These are phyloP conservation scores for Tricholoma flavovirens DNA, from an alignment of 768 basidiomycete species.

Conservation along the genomic window DNA sequence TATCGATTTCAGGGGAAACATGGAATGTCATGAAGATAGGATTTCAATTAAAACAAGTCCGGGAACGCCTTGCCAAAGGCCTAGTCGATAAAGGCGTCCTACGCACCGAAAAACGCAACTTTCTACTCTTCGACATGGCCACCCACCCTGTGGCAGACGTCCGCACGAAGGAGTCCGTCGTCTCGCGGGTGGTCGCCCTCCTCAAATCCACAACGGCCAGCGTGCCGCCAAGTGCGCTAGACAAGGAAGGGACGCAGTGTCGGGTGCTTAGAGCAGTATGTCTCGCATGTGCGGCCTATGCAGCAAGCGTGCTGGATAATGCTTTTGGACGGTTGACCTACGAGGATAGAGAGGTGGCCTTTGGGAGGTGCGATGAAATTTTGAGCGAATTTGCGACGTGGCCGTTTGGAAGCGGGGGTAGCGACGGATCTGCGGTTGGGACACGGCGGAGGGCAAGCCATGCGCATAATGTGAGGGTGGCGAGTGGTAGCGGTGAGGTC, in stretches of 20 bases:
- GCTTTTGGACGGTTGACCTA: conserved; percentile 85
- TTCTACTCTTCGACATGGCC: conserved; percentile 99
- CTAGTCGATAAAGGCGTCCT: conserved; percentile 98
- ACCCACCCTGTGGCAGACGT: conserved; percentile 96
- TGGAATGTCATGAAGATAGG: conserved; percentile 99
- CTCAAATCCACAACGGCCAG: conserved; percentile 80
- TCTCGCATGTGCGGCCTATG: conserved; percentile 87
- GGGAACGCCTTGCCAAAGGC: conserved; percentile 94
- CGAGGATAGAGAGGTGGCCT: conserved; percentile 91
- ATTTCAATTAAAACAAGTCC: conserved; percentile 97
- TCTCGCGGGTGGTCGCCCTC: conserved; percentile 68
- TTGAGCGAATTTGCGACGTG: conserved; percentile 86
- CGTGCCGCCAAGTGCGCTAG: conserved; percentile 69
- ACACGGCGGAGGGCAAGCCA: conserved; percentile 7
- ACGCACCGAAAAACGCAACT: conserved; percentile 98
- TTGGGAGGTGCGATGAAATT: conserved; percentile 90
- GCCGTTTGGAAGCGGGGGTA: conserved; percentile 60
- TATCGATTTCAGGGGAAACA: conserved; percentile 70
- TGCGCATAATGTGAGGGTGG: conserved; percentile 34
- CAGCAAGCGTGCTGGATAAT: conserved; percentile 93
- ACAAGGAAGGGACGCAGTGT: conserved; percentile 75
- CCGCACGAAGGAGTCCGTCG: conserved; percentile 80
- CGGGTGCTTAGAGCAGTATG: conserved; percentile 76
- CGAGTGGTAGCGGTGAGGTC: conserved; percentile 46
- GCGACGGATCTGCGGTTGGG: conserved; percentile 22